A percentile compares a stretch with the other conserved stretches of the same genome.
These are phyloP conservation scores for Thraustotheca clavata DNA, from an alignment of 352 stramenopile genomes.

Conservation along the genomic window DNA sequence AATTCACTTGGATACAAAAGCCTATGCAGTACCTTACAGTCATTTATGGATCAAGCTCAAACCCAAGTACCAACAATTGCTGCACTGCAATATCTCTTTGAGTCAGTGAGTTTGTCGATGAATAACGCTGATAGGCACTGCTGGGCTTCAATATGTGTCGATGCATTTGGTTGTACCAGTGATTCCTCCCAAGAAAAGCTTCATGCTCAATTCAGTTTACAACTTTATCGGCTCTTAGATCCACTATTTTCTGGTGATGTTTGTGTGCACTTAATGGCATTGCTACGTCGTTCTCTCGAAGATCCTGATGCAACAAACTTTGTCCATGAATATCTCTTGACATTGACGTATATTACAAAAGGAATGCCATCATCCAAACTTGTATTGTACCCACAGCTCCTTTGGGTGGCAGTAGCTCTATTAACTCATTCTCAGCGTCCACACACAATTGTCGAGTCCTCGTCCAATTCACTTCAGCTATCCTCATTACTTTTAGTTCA, in stretches of 20 bases:
- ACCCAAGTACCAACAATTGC: neutral
- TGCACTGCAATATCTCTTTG: neutral
- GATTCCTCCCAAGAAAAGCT: neutral
- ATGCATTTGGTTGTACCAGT: neutral
- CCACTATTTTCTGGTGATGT: constrained; percentile 51
- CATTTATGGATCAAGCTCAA: neutral
- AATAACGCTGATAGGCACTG: neutral
- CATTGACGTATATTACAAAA: constrained; percentile 33
- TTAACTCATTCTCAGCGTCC: constrained; percentile 37
- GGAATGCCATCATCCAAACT: constrained; percentile 45
- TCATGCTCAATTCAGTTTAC: constrained; percentile 38
- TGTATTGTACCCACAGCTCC: constrained; percentile 60
- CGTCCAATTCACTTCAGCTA: constrained; percentile 3
- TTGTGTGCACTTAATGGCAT: constrained; percentile 42
- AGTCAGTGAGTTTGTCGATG: neutral
- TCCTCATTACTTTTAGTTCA: neutral
- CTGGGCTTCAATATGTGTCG: neutral
- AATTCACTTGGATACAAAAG: neutral
- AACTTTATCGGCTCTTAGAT: constrained; percentile 38
- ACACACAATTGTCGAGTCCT: neutral
- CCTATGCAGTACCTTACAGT: neutral
- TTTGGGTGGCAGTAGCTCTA: constrained; percentile 64
- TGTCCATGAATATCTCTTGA: constrained; percentile 36
- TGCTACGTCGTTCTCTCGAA: constrained; percentile 41
- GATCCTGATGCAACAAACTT: constrained; percentile 26